A percentile compares a stretch with the other conserved stretches of the same genome.
These are phyloP conservation scores for Actinomortierella ambigua DNA, from an alignment of 371 early-diverging fungal species.

Conservation along the genomic window DNA sequence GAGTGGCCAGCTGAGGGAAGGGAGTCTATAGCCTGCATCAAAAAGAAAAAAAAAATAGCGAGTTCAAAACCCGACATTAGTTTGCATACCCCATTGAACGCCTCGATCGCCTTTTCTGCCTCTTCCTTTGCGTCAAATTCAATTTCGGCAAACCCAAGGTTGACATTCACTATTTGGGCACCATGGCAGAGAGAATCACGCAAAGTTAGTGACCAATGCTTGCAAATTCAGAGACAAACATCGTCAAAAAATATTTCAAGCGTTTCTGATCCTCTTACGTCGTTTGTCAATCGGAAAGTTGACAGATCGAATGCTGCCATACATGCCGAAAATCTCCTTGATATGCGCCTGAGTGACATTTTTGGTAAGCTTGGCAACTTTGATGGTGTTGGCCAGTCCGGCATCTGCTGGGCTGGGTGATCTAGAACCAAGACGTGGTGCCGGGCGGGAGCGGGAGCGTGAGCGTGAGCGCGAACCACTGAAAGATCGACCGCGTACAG, in stretches of 20 bases:
- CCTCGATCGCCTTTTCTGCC: conserved; percentile 56
- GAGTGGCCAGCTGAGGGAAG: too few species aligned
- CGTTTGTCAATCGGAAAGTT: conserved; percentile 71
- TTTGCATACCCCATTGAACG: conserved; percentile 56
- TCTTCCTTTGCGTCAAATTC: conserved; percentile 62
- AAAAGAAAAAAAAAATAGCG: too few species aligned
- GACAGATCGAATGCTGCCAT: conserved; percentile 70
- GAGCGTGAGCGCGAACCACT: conserved; percentile 20
- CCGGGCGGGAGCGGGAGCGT: conserved; percentile 17
- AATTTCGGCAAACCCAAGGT: conserved; percentile 59
- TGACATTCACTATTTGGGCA: conserved; percentile 48
- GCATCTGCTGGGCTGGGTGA: neutral
- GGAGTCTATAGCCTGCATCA: too few species aligned
- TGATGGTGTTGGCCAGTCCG: conserved; percentile 19
- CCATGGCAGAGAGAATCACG: neutral
- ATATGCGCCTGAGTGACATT: conserved; percentile 70
- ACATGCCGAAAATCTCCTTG: conserved; percentile 67
- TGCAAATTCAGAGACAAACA: neutral
- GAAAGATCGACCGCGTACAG: conserved; percentile 24
- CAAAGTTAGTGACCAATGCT: neutral
- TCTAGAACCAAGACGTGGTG: neutral
- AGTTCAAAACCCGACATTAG: too few species aligned
- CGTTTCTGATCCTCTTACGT: conserved; percentile 18
- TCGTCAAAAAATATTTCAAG: too few species aligned
- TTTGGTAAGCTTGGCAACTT: conserved; percentile 42